A percentile compares a stretch with the other conserved stretches of the same genome.
Conservation (phyloP, 1,284 basidiomycete genomes). For the Leccinum pallidistipes region DNA sequence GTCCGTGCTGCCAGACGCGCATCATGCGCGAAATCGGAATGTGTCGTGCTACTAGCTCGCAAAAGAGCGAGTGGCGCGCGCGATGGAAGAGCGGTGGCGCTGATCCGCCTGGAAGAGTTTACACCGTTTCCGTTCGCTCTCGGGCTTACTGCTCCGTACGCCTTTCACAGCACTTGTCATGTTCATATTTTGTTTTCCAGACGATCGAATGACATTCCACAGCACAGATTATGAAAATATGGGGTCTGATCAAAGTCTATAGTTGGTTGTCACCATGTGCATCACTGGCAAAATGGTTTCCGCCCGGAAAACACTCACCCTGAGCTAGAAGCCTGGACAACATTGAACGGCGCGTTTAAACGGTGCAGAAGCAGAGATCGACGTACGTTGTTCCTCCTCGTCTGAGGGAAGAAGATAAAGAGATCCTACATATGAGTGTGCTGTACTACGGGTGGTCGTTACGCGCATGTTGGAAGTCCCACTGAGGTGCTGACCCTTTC, state of each 20-base stretch:
- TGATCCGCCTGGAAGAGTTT: slow-evolving; percentile 82
- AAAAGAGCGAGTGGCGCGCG: slow-evolving; percentile 60
- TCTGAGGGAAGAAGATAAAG: slow-evolving; percentile 31
- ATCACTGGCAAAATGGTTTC: slow-evolving; percentile 15
- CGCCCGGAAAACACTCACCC: slow-evolving; percentile 17
- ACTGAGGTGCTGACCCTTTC: neutral
- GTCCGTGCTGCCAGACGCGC: slow-evolving; percentile 65
- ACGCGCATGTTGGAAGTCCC: slow-evolving; percentile 4
- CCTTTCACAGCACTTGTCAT: neutral
- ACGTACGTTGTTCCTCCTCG: slow-evolving; percentile 27
- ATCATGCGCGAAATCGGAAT: slow-evolving; percentile 43
- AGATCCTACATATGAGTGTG: slow-evolving; percentile 17
- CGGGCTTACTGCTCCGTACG: neutral
- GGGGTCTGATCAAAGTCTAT: neutral
- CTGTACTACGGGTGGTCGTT: slow-evolving; percentile 6
- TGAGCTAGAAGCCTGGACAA: slow-evolving; percentile 17
- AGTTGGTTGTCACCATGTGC: neutral
- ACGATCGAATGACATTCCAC: neutral
- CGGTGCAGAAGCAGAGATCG: neutral
- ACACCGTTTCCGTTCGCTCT: slow-evolving; percentile 78
- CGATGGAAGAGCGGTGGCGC: slow-evolving; percentile 53
- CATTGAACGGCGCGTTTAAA: neutral
- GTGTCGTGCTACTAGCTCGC: slow-evolving; percentile 69
- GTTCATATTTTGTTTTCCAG: neutral
- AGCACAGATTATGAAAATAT: neutral